These are phyloP conservation scores for Pseudodiploospora longispora DNA, from an alignment of 2,329 filamentous ascomycete genomes.

Conservation along the genomic window DNA sequence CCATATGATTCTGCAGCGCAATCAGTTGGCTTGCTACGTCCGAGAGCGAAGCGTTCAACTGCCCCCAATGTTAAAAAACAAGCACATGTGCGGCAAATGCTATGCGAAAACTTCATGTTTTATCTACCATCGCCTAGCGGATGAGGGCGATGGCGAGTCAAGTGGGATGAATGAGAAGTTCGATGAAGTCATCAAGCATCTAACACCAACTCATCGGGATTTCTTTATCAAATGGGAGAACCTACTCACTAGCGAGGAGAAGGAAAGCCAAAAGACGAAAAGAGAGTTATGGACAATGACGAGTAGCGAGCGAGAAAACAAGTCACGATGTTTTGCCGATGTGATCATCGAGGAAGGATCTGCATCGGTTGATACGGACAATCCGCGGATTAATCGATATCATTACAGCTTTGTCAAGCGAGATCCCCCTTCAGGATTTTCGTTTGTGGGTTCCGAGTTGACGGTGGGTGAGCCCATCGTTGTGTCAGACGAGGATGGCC, in stretches of 20 bases:
- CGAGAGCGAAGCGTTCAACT: constrained; percentile 71
- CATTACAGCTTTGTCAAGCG: constrained; percentile 78
- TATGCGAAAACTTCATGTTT: constrained; percentile 91
- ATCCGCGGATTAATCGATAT: constrained; percentile 83
- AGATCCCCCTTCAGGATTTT: constrained; percentile 53
- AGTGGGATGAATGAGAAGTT: constrained; percentile 79
- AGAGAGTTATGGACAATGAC: constrained; percentile 95
- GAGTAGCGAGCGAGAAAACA: constrained; percentile 76
- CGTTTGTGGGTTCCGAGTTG: constrained; percentile 87
- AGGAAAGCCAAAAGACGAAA: constrained; percentile 76
- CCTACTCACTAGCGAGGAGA: constrained; percentile 88
- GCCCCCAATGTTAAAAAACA: constrained; percentile 76
- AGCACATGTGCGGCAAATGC: constrained; percentile 75
- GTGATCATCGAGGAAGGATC: constrained; percentile 77
- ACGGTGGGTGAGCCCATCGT: constrained; percentile 84
- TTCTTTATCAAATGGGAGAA: constrained; percentile 96
- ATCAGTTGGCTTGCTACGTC: constrained; percentile 78
- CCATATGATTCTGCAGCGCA: constrained; percentile 95
- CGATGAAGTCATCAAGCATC: constrained; percentile 67
- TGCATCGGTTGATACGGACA: constrained; percentile 58
- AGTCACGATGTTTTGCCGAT: constrained; percentile 83
- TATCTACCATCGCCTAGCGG: constrained; percentile 83
- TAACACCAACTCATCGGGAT: constrained; percentile 64
- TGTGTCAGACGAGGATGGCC: constrained; percentile 89
- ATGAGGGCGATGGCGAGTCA: constrained; percentile 71